Evolutionary conservation across 768 basidiomycete genomes (phyloP), one percentile per base, ranked within the genome.

Genomic region (Hemileccinum rubropunctum): DNA sequence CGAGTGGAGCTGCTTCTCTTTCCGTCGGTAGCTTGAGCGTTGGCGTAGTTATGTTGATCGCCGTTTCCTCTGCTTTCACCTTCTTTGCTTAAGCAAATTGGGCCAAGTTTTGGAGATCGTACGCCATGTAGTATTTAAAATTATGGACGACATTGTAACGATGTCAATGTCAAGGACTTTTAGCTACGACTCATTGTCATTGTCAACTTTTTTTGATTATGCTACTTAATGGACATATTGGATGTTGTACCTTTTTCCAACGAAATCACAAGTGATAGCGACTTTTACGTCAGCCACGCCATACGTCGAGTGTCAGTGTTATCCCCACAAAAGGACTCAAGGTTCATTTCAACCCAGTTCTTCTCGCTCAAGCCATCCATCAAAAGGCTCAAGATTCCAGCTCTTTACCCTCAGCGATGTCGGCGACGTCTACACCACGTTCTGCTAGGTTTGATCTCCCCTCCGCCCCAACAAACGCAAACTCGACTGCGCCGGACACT

Each of bases 401-500:
- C 23, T 23, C 23, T 23, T 23, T 23, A 3, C 13, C 11, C 10
- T 45, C 47, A 56, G n/a, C 32, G 17, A 70, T 68, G 66, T 68
- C 68, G 17, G 32, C 66, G 13, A 53, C 59, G 3, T 53, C 59
- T 21, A 69, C 66, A 37, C 67, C 65, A 6, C 65, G 47, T 43
- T 43, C 67, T 7, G 41, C 64, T 23, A 63, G 66, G 42, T 62
- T 76, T 39, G 71, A 79, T 59, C 59, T 72, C 17, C 75, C 78
- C 10, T 41, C 64, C 21, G 66, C 66, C 21, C 66, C 68, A 35
- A 12, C 52, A 0, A 15, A 39, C 52, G 48, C 67, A 38, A 42
- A 18, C 30, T 49, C 62, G 4, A 34, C 56, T 7, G 43, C 60
- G 15, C 73, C 83, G 17, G 87, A 88, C 58, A 72, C 75, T 3